These are phyloP conservation scores for Aspergillus quadrilineatus DNA, from an alignment of 2,329 filamentous ascomycete species.

Conservation along the genomic window DNA sequence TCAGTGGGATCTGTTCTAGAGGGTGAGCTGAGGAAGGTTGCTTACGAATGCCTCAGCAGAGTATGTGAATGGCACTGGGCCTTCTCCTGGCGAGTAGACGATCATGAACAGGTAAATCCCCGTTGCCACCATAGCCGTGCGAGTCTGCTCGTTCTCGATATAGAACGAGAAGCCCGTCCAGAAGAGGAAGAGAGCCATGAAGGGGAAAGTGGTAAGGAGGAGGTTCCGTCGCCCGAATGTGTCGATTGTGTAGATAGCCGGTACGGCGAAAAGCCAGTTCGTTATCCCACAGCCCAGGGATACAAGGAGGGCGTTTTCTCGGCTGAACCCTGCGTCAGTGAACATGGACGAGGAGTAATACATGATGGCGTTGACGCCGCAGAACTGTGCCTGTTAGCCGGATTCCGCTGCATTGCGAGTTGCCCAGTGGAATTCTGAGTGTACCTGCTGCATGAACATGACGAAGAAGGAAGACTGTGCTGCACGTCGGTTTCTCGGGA, in stretches of 20 bases:
- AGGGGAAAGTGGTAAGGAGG: conserved; percentile 61
- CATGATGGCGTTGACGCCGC: conserved; percentile 57
- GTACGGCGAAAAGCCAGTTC: conserved; percentile 65
- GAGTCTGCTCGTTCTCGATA: conserved; percentile 36
- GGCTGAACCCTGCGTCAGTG: conserved; percentile 52
- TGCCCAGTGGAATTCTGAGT: no score
- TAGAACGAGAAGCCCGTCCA: conserved; percentile 54
- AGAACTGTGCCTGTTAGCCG: conserved; percentile 31
- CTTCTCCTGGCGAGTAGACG: conserved; percentile 58
- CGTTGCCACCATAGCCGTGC: conserved; percentile 44
- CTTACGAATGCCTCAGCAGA: conserved; percentile 62
- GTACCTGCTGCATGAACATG: conserved; percentile 64
- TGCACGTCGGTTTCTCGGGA: conserved; percentile 64
- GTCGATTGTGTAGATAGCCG: conserved; percentile 65
- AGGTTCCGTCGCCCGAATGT: conserved; percentile 64
- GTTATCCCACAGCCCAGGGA: conserved; percentile 65
- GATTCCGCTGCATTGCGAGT: no score
- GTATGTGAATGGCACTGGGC: conserved; percentile 65
- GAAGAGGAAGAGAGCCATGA: conserved; percentile 51
- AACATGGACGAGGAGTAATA: conserved; percentile 66
- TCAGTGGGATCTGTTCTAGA: neutral
- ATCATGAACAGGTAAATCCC: conserved; percentile 47
- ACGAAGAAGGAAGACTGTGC: conserved; percentile 58
- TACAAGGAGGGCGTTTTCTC: conserved; percentile 55
- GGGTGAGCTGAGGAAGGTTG: no score